Percentiles rank a stretch among this genome's conserved stretches.
Conservation (phyloP, 2,329 filamentous ascomycete genomes). For the Arthrobotrys musiformis region DNA sequence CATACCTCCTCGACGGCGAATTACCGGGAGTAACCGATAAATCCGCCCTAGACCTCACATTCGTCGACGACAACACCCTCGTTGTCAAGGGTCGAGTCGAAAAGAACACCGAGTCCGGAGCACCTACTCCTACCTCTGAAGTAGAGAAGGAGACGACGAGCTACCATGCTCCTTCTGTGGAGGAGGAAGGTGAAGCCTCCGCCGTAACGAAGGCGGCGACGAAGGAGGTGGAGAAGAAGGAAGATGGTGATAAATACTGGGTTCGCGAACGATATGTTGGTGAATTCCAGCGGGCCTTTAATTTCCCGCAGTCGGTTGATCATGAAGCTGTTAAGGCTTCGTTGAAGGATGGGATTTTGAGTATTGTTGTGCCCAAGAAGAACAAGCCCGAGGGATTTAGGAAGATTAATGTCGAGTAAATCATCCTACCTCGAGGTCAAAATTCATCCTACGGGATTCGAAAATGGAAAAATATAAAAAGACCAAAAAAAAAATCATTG, state of each 20-base stretch:
- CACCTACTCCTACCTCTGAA: neutral
- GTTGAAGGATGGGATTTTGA: slow-evolving; percentile 55
- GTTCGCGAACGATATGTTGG: slow-evolving; percentile 55
- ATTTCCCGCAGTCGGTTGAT: slow-evolving; percentile 52
- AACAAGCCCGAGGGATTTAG: slow-evolving; percentile 28
- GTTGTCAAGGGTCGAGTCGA: slow-evolving; percentile 65
- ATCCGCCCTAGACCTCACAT: slow-evolving; percentile 65
- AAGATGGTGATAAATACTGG: slow-evolving; percentile 52
- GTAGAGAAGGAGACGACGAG: neutral
- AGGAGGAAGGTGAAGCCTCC: slow-evolving; percentile 22
- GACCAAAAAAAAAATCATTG: too few relatives aligned
- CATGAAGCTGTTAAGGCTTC: slow-evolving; percentile 55
- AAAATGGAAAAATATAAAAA: too few relatives aligned
- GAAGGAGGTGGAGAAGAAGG: slow-evolving; percentile 18
- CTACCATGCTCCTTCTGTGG: slow-evolving; percentile 34
- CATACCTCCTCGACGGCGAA: slow-evolving; percentile 66
- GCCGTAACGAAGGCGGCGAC: slow-evolving; percentile 2
- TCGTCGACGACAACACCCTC: slow-evolving; percentile 65
- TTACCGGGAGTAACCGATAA: slow-evolving; percentile 66
- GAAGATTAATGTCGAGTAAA: slow-evolving; percentile 52
- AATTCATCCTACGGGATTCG: too few relatives aligned
- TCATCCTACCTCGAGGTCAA: neutral
- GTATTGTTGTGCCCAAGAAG: slow-evolving; percentile 55
- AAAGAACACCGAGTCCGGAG: slow-evolving; percentile 56
- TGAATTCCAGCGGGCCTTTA: slow-evolving; percentile 55